A percentile compares a stretch with the other conserved stretches of the same genome.
phyloP scores from a whole-genome alignment of 768 basidiomycete species.

The Lactarius quietus region DNA sequence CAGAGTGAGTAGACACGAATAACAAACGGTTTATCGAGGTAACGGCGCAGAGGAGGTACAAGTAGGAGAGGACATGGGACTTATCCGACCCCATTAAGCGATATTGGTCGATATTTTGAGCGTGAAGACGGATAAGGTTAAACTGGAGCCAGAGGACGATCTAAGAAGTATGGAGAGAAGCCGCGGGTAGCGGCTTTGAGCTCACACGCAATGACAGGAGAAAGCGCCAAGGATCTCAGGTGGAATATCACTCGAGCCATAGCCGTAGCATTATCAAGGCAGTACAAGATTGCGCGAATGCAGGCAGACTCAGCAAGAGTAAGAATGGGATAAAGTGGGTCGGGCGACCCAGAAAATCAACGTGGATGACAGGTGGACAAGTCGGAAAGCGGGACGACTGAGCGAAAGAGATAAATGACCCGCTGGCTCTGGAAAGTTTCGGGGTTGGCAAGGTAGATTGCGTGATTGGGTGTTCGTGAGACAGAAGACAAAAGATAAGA shows the following conservation, averaged over 20 bases:
- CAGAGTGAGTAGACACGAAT: neutral
- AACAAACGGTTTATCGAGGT: neutral
- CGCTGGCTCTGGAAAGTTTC: slow-evolving; percentile 2
- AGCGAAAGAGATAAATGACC: neutral
- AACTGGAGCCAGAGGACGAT: neutral
- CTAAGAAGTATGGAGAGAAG: slow-evolving; percentile 1
- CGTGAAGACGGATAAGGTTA: slow-evolving; percentile 20
- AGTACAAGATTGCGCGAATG: neutral
- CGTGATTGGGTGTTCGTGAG: neutral
- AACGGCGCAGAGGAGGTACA: slow-evolving; percentile 6
- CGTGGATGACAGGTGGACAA: neutral
- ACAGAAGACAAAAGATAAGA: neutral
- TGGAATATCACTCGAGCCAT: neutral
- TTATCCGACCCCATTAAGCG: slow-evolving; percentile 2
- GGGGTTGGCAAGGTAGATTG: slow-evolving; percentile 4
- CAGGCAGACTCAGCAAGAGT: neutral
- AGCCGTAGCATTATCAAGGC: neutral
- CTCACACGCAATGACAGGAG: neutral
- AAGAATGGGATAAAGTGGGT: neutral
- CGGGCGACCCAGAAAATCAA: neutral
- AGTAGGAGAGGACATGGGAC: neutral
- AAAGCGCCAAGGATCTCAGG: neutral
- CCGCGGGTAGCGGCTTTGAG: slow-evolving; percentile 4
- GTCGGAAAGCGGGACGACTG: neutral
- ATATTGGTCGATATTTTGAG: slow-evolving; percentile 9